Conservation (phyloP, 805 yeast genomes). For the Ogataea methanolica region DNA sequence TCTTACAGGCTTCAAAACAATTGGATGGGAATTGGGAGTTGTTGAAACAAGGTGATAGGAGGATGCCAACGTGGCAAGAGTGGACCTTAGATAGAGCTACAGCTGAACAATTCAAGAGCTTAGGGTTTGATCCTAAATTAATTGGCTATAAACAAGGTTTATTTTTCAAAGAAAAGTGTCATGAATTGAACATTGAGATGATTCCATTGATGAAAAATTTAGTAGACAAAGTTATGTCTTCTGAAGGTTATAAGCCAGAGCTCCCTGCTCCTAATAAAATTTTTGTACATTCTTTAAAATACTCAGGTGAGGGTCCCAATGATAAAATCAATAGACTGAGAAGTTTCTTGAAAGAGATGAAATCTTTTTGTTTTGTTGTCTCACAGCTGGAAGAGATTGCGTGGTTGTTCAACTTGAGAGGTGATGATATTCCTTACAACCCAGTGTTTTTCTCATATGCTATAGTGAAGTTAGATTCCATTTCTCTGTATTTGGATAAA, state of each 20-base stretch:
- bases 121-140: constrained; percentile 82
- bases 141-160: constrained; percentile 49
- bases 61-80: constrained; percentile 72
- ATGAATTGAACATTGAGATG: constrained; percentile 38
- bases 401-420: constrained; percentile 49
- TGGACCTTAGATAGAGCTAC: constrained; percentile 61
- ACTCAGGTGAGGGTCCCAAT: constrained; percentile 36
- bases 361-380: constrained; percentile 48
- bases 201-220: constrained; percentile 58
- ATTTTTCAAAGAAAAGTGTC: constrained; percentile 30
- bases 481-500: constrained; percentile 38
- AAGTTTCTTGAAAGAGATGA: constrained; percentile 21
- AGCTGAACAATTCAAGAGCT: constrained; percentile 42
- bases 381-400: constrained; percentile 45
- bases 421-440: constrained; percentile 69
- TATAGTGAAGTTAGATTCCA: constrained; percentile 35
- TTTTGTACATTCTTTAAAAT: constrained; percentile 34
- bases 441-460: constrained; percentile 82
- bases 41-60: constrained; percentile 73
- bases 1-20: constrained; percentile 83
- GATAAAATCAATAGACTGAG: constrained; percentile 34
- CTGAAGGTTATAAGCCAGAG: constrained; percentile 17
- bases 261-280: constrained; percentile 24
- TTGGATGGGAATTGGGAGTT: constrained; percentile 75
- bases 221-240: constrained; percentile 69